Conservation (phyloP, 2,329 filamentous ascomycete species). For the Calonectria crousiana region DNA sequence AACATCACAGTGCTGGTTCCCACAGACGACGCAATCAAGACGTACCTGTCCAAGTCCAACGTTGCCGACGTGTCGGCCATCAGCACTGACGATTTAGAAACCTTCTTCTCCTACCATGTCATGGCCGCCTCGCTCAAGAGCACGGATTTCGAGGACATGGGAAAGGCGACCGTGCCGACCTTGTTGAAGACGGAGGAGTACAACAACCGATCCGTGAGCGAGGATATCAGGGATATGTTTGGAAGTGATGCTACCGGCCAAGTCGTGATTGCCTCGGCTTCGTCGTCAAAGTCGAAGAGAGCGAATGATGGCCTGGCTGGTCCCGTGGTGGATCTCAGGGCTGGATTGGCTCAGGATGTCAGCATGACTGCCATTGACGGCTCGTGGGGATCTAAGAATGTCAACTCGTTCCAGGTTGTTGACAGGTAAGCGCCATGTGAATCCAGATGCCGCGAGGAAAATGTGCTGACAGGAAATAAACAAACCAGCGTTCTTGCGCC, state of each 20-base stretch:
- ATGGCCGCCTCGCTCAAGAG: slow-evolving; percentile 24
- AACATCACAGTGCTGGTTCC: slow-evolving; percentile 39
- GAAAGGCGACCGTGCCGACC: slow-evolving; percentile 30
- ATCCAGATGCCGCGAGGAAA: background rate
- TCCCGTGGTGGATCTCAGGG: slow-evolving; percentile 23
- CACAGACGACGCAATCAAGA: slow-evolving; percentile 33
- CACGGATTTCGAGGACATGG: slow-evolving; percentile 17
- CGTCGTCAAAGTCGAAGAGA: background rate
- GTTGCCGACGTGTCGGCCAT: slow-evolving; percentile 22
- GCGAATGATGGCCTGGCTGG: slow-evolving; percentile 11
- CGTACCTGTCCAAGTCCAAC: slow-evolving; percentile 23
- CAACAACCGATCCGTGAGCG: slow-evolving; percentile 36
- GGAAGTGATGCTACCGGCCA: slow-evolving; percentile 30
- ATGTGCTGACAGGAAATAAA: background rate
- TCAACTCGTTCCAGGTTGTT: slow-evolving; percentile 35
- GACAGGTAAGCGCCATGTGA: slow-evolving; percentile 26
- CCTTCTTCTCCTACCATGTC: slow-evolving; percentile 37
- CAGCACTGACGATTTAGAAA: slow-evolving; percentile 3
- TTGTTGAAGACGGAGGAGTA: slow-evolving; percentile 22
- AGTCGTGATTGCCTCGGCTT: slow-evolving; percentile 31
- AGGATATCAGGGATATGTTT: slow-evolving; percentile 22
- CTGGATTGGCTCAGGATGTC: slow-evolving; percentile 34
- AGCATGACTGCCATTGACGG: slow-evolving; percentile 39
- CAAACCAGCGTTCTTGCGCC: slow-evolving; percentile 30
- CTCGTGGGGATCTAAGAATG: slow-evolving; percentile 30